Evolutionary conservation across 2,329 filamentous ascomycete genomes (phyloP), one percentile per base, ranked within the genome.

Genomic region (Alternaria brassicae): DNA sequence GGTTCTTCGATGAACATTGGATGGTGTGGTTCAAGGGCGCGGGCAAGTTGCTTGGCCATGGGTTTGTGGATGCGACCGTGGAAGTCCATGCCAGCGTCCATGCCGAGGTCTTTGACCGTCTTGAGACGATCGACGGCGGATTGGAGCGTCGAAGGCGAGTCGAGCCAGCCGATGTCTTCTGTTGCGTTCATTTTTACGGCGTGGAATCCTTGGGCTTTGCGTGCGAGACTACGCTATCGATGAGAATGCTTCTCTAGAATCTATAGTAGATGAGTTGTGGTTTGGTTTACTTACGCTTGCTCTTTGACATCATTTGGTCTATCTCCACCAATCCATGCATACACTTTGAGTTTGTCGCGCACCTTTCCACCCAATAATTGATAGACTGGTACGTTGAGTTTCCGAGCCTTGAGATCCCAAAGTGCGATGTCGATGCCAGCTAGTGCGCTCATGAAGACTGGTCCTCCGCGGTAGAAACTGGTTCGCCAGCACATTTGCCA

Each of bases 151-250:
- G 83, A 80, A 0, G 91, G 91, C 1, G 89, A 89, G 75, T 93
- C 91, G 0, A 93, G 81, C 90, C 90, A 93, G 64, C 86, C 88
- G 1, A 92, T 77, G 62, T 92, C 90, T 70, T 90, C 89, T 0
- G 90, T 93, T 6, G 85, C 91, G 72, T 93, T 92, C 90, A 93
- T 93, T 73, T 93, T 93, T 53, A 92, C 84, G 4, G 85, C 82
- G 2, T 80, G 86, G 71, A 91, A 88, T 0, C 88, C 88, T 74
- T 90, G 88, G 10, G 80, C 79, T 67, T 84, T 82, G 4, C 87
- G 82, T 6, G 81, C 82, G 68, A 85, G 82, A 3, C 85, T 88
- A 61, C n/a, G n/a, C n/a, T 3, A 9, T 44, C 12, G n/a, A 13
- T 15, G 13, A 48, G 44, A 42, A 0, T 17, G 6, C 8, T n/a